These are phyloP conservation scores for Rhizopus sp. DNA, from an alignment of 371 early-diverging fungal species.

Conservation along the genomic window DNA sequence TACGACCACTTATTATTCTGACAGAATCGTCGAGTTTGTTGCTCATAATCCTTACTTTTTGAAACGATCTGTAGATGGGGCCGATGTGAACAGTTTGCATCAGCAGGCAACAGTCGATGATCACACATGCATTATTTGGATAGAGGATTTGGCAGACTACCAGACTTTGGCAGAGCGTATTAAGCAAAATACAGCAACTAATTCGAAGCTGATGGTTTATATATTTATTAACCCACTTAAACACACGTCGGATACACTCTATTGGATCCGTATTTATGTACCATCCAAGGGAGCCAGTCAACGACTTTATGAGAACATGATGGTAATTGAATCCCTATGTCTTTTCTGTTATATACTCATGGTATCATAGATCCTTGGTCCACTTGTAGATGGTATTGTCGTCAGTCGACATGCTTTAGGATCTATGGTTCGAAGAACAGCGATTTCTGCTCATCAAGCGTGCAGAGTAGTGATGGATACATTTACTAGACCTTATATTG, in stretches of 20 bases:
- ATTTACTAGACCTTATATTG: slow-evolving; percentile 57
- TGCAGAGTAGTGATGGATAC: slow-evolving; percentile 60
- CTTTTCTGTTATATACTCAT: background rate
- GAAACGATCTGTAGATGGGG: slow-evolving; percentile 25
- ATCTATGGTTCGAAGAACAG: slow-evolving; percentile 67
- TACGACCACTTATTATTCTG: slow-evolving; percentile 74
- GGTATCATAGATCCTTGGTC: slow-evolving; percentile 63
- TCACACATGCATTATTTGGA: slow-evolving; percentile 66
- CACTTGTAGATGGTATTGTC: slow-evolving; percentile 72
- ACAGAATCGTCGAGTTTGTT: slow-evolving; percentile 68
- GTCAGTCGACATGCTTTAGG: slow-evolving; percentile 72
- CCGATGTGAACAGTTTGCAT: slow-evolving; percentile 23
- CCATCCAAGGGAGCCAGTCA: slow-evolving; percentile 40
- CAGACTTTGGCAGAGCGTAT: slow-evolving; percentile 34
- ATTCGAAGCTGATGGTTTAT: slow-evolving; percentile 46
- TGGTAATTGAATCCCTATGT: slow-evolving; percentile 31
- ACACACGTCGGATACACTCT: slow-evolving; percentile 53
- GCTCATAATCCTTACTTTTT: slow-evolving; percentile 72
- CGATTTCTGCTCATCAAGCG: slow-evolving; percentile 69
- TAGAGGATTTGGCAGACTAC: slow-evolving; percentile 55
- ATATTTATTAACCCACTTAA: slow-evolving; percentile 63
- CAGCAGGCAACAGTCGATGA: slow-evolving; percentile 55
- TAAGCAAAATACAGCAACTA: slow-evolving; percentile 23
- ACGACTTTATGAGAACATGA: slow-evolving; percentile 44
- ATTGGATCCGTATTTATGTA: slow-evolving; percentile 56